Evolutionary conservation across 331 rosid genomes (phyloP), one percentile per base, ranked within the genome.

Genomic region (Quercus tomentella): DNA sequence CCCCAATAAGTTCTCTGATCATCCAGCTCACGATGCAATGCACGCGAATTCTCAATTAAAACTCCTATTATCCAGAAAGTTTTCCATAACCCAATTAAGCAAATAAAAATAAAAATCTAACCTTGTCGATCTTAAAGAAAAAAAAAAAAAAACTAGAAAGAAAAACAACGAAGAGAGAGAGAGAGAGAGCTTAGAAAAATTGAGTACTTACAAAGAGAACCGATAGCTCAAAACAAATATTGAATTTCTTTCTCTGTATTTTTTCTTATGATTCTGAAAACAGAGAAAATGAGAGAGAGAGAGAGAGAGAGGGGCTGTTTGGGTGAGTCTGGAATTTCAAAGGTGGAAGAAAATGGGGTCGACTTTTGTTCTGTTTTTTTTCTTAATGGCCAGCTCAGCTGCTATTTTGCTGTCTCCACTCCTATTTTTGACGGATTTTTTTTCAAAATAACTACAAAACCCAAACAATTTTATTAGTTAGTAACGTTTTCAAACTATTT

Each of bases 141-240:
- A 21, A 14, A 22, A 35, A 0, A 35, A 35, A 37, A 16, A 54
- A 58, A 10, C 25, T 76, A 62, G 43, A 37, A 37, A 37, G 45
- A 20, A 8, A 55, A n/a, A 60, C 71, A 76, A 22, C 55, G 35
- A 52, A 76, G 5, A 49, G 54, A 49, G 17, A 45, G 28, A 18
- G 30, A 79, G 35, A 3, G 49, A 72, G 56, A 65, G 70, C 8
- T 66, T 70, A 51, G 78, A 79, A 41, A 73, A 58, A 26, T 67
- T 28, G n/a, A 69, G 56, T 58, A 82, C 92, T 74, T 80, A 87
- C 95, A 25, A 79, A 82, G 68, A 56, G 49, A 77, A 83, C 68
- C 52, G 63, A 49, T 25, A 71, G 82, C 23, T 82, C 78, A 62
- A 67, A 20, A 83, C 23, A 43, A 79, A 17, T 16, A 8, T 57